phyloP scores from a whole-genome alignment of 805 yeast genomes.

The Ogataea pini region DNA sequence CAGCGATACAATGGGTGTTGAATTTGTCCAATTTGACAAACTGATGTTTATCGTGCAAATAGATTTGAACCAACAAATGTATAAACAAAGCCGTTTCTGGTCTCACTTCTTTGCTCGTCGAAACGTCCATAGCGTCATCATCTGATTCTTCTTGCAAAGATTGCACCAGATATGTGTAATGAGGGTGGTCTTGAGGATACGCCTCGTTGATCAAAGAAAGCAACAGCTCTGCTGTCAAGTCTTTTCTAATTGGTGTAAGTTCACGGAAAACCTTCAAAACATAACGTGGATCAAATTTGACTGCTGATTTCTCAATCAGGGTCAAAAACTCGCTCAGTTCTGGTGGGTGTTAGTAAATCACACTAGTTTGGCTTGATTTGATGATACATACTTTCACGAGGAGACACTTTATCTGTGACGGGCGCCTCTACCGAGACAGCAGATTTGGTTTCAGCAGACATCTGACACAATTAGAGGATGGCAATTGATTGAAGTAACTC shows the following conservation, averaged over 20 bases:
- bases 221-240: slow-evolving; percentile 56
- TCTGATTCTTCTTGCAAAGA: slow-evolving; percentile 36
- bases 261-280: slow-evolving; percentile 85
- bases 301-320: slow-evolving; percentile 38
- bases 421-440: neutral
- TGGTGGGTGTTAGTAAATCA: slow-evolving; percentile 14
- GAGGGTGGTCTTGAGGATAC: slow-evolving; percentile 53
- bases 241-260: slow-evolving; percentile 70
- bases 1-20: slow-evolving; percentile 50
- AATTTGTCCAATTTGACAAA: slow-evolving; percentile 51
- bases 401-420: slow-evolving; percentile 2
- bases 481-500: neutral
- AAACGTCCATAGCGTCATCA: slow-evolving; percentile 35
- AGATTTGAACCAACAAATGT: slow-evolving; percentile 77
- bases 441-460: slow-evolving; percentile 8
- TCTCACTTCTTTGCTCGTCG: slow-evolving; percentile 42
- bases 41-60: slow-evolving; percentile 63
- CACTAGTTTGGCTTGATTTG: neutral
- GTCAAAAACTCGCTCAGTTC: slow-evolving; percentile 24
- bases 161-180: slow-evolving; percentile 43
- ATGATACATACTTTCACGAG: slow-evolving; percentile 19
- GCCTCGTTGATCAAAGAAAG: slow-evolving; percentile 51
- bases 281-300: slow-evolving; percentile 79
- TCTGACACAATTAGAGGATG: slow-evolving; percentile 4
- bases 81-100: slow-evolving; percentile 83